A percentile compares a stretch with the other conserved stretches of the same genome.
Conservation (phyloP, 768 basidiomycete species). For the Collybia sp. region DNA sequence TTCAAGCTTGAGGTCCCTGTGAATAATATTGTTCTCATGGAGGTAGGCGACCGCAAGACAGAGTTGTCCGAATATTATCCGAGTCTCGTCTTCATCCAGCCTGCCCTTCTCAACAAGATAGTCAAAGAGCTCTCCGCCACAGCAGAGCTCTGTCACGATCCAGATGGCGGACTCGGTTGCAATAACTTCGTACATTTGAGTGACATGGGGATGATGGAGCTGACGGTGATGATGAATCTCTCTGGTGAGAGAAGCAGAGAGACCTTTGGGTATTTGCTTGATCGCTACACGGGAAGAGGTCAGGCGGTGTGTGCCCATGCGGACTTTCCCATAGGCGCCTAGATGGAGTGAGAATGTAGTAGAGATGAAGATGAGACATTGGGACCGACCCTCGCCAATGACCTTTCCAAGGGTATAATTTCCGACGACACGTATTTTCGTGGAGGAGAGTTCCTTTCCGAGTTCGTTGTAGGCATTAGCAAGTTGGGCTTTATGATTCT, state of each 20-base stretch:
- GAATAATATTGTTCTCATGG: conserved; percentile 90
- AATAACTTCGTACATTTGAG: conserved; percentile 96
- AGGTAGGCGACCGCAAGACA: conserved; percentile 91
- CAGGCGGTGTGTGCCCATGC: conserved; percentile 89
- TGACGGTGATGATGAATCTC: conserved; percentile 99
- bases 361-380: conserved; percentile 5
- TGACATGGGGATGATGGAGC: conserved; percentile 92
- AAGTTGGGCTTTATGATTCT: conserved; percentile 85
- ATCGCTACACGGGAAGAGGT: conserved; percentile 91
- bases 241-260: conserved; percentile 87
- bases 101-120: conserved; percentile 95
- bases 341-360: conserved; percentile 7
- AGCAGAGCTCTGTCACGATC: conserved; percentile 97
- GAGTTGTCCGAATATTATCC: conserved; percentile 91
- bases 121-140: conserved; percentile 96
- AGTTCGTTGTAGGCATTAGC: conserved; percentile 96
- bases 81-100: conserved; percentile 78
- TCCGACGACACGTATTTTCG: conserved; percentile 86
- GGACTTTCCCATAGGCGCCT: conserved; percentile 96
- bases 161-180: conserved; percentile 95
- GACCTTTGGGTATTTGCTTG: conserved; percentile 95
- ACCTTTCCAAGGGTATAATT: conserved; percentile 92
- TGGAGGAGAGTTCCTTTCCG: conserved; percentile 90
- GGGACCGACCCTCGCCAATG: conserved; percentile 83
- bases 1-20: conserved; percentile 95